Conservation (phyloP, 805 yeast genomes). For the Scheffersomyces coipomensis region DNA sequence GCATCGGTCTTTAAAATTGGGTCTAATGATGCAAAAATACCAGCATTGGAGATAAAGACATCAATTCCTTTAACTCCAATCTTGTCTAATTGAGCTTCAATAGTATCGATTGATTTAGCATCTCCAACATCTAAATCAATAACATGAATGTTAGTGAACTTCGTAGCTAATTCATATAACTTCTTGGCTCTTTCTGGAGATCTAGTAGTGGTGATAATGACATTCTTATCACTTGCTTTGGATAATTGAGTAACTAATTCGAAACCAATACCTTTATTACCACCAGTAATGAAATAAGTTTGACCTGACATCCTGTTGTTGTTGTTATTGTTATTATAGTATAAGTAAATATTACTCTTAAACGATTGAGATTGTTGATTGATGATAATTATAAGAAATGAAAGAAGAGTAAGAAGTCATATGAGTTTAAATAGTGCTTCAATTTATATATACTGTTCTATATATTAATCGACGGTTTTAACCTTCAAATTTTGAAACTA, state of each 20-base stretch:
- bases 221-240: slow-evolving; percentile 15
- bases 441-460: too few species aligned
- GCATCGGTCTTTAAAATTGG: neutral
- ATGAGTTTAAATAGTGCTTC: too few species aligned
- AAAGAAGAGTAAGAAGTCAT: too few species aligned
- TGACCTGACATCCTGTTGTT: neutral
- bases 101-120: slow-evolving; percentile 14
- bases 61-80: slow-evolving; percentile 29
- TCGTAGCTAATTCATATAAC: slow-evolving; percentile 5
- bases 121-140: slow-evolving; percentile 12
- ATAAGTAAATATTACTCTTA: too few species aligned
- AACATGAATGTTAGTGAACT: slow-evolving; percentile 9
- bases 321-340: too few species aligned
- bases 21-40: slow-evolving; percentile 5
- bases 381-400: too few species aligned
- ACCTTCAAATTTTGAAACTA: too few species aligned
- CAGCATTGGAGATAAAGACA: slow-evolving; percentile 35
- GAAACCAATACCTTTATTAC: slow-evolving; percentile 43
- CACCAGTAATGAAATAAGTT: slow-evolving; percentile 29
- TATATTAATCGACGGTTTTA: too few species aligned
- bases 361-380: too few species aligned
- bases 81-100: slow-evolving; percentile 10
- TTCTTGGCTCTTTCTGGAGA: slow-evolving; percentile 21
- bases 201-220: slow-evolving; percentile 42
- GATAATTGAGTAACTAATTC: slow-evolving; percentile 24